Evolutionary conservation across 1,284 basidiomycete species (phyloP).

Genomic region (Ustilago xerochloae): DNA sequence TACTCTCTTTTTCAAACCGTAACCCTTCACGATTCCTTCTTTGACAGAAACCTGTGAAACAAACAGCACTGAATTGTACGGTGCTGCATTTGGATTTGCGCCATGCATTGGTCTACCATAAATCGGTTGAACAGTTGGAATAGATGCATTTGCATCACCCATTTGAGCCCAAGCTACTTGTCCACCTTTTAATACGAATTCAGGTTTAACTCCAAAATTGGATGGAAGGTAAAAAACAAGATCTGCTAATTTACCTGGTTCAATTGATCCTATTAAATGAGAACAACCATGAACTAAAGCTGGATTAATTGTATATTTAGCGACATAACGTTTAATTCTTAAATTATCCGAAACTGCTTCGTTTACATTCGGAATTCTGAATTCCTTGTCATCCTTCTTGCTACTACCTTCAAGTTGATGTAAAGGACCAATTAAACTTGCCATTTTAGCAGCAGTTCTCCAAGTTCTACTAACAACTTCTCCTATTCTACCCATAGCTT

Average conservation of each 20-base stretch:
- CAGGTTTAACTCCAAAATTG: constrained; percentile 89
- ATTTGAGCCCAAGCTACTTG: constrained; percentile 91
- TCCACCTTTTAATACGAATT: constrained; percentile 93
- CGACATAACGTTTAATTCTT: constrained; percentile 95
- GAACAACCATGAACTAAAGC: constrained; percentile 94
- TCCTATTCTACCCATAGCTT: constrained; percentile 94
- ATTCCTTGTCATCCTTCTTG: not conserved
- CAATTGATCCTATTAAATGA: constrained; percentile 86
- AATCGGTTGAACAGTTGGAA: constrained; percentile 91
- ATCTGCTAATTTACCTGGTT: constrained; percentile 86
- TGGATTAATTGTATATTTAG: constrained; percentile 98
- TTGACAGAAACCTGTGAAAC: constrained; percentile 69
- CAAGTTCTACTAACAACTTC: constrained; percentile 94
- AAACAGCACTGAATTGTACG: constrained; percentile 83
- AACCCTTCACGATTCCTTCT: constrained; percentile 74
- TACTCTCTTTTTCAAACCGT: constrained; percentile 79
- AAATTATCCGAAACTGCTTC: constrained; percentile 79
- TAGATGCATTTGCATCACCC: constrained; percentile 87
- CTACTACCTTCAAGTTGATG: not conserved
- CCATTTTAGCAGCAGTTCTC: constrained; percentile 97
- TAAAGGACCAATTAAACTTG: constrained; percentile 80
- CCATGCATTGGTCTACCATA: constrained; percentile 92
- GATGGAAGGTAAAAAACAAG: constrained; percentile 93
- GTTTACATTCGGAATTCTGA: constrained; percentile 69
- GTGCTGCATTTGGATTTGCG: constrained; percentile 77